Percentiles rank a stretch among this genome's conserved stretches.
Evolutionary conservation across 106 monocot genomes (phyloP).

Genomic region (Dioscorea dumetorum): DNA sequence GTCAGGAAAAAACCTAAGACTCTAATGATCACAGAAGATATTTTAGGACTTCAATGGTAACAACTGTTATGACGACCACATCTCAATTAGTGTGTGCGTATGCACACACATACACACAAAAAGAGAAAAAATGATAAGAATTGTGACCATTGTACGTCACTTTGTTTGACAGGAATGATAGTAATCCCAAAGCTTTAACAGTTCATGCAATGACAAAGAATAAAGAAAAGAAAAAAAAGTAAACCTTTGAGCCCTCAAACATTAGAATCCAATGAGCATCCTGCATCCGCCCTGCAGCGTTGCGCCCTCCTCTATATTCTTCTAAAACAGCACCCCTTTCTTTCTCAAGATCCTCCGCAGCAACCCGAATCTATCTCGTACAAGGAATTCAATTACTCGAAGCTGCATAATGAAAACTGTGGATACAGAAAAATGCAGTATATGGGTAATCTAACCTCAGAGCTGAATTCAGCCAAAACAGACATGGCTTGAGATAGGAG

Average conservation of each 20-base stretch:
- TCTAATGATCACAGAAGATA: too few relatives aligned
- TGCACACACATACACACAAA: too few relatives aligned
- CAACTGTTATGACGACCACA: too few relatives aligned
- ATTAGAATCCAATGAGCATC: constrained; percentile 90
- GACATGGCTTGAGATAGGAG: constrained; percentile 91
- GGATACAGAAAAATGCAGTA: background rate
- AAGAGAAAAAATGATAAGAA: too few relatives aligned
- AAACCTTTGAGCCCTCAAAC: constrained; percentile 98
- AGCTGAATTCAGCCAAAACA: constrained; percentile 94
- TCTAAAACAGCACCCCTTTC: constrained; percentile 97
- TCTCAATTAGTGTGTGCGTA: too few relatives aligned
- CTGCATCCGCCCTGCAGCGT: constrained; percentile 96
- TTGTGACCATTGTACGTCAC: too few relatives aligned
- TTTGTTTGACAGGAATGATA: too few relatives aligned
- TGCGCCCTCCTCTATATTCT: constrained; percentile 92
- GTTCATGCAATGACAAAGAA: background rate
- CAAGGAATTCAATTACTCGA: background rate
- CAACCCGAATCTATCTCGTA: constrained; percentile 66
- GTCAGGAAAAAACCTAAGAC: background rate
- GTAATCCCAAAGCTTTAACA: too few relatives aligned
- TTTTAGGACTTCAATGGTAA: too few relatives aligned
- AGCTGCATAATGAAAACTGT: background rate
- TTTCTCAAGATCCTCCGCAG: constrained; percentile 80
- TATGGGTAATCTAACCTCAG: constrained; percentile 47
- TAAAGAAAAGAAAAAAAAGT: too few relatives aligned